These are phyloP conservation scores for Fusarium pilosicola DNA, from an alignment of 2,329 filamentous ascomycete species.

Conservation along the genomic window DNA sequence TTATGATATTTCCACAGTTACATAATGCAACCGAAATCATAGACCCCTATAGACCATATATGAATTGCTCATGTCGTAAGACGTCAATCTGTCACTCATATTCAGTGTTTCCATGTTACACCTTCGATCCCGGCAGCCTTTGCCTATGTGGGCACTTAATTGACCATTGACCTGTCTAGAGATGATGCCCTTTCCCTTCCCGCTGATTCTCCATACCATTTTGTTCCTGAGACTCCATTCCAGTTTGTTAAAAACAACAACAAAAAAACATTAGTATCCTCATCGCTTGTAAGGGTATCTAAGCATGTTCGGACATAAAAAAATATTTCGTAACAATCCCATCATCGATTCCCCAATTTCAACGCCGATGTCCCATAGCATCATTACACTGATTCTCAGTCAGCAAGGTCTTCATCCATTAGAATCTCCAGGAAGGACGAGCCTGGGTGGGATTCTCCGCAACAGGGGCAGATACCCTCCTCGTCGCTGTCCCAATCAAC, in stretches of 20 bases:
- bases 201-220: constrained; percentile 8
- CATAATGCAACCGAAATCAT: background rate
- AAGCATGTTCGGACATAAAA: constrained; percentile 38
- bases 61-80: background rate
- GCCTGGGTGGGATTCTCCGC: constrained; percentile 52
- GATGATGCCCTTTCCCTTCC: constrained; percentile 1
- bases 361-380: constrained; percentile 22
- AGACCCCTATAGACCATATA: constrained; percentile 14
- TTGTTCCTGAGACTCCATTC: constrained; percentile 19
- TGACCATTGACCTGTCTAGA: constrained; percentile 10
- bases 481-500: constrained; percentile 49
- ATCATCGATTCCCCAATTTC: constrained; percentile 15
- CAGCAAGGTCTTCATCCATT: constrained; percentile 43
- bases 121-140: background rate
- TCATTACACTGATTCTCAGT: constrained; percentile 38
- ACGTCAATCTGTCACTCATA: background rate
- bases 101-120: background rate
- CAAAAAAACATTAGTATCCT: constrained; percentile 14
- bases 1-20: background rate
- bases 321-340: constrained; percentile 26
- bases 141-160: background rate
- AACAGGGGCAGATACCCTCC: constrained; percentile 53
- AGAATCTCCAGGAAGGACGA: constrained; percentile 49
- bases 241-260: constrained; percentile 27
- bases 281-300: constrained; percentile 42